Evolutionary conservation across 768 basidiomycete species (phyloP), one percentile per base, ranked within the genome.

Genomic region (Psilocybe azurescens): DNA sequence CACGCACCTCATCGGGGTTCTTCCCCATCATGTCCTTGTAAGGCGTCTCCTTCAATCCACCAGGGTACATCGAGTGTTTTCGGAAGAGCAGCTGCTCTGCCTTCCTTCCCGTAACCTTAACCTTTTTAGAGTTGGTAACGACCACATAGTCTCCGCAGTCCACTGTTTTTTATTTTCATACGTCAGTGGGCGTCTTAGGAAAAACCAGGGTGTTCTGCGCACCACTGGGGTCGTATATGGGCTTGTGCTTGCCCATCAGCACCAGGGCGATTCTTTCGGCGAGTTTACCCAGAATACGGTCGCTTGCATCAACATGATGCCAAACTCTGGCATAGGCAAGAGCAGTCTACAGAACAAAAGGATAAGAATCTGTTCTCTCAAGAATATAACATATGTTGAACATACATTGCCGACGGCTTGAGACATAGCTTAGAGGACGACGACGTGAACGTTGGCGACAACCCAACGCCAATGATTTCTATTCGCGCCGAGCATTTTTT

Each of bases 161-260:
- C 66, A 92, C 97, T 97, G 64, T 13, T 24, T 20, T 20, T 24
- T 24, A 24, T 24, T 24, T 24, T 32, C 30, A 36, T 11, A 33
- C 1, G 20, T 41, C 54, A 11, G 49, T 38, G 8, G 3, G 53
- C 16, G 14, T 36, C 13, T 59, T 16, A 60, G 3, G 24, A 24
- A 1, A 24, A 1, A 51, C 18, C 5, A 11, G 41, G 30, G 33
- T 30, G 61, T 11, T 33, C 44, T 6, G 78, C 90, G 61, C 64
- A 95, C 97, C 86, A 66, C 90, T 85, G 9, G 94, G 94, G 77
- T 99, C 95, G 70, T 93, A 99, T 44, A 96, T 94, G 5, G 97
- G 96, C 73, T 99, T 99, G 76, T 99, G 95, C 78, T 99, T 99
- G 72, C 97, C 97, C 97, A 98, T 98, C 50, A 99, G 83, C 33